phyloP scores from a whole-genome alignment of 441 rosid species.

The Kokia cookei region DNA sequence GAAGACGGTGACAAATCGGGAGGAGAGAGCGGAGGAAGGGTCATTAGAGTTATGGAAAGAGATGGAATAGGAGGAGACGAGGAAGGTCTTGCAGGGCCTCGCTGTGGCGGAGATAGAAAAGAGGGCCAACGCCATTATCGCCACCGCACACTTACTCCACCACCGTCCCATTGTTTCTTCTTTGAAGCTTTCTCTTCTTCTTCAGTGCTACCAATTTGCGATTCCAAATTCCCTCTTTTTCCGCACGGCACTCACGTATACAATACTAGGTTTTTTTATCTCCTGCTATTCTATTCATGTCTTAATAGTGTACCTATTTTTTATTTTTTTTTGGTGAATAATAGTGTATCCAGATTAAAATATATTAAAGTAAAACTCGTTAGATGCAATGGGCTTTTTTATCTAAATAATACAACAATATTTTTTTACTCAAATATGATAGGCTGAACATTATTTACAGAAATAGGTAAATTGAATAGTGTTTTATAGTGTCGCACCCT shows the following conservation, averaged over 20 bases:
- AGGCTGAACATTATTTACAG: too few species aligned
- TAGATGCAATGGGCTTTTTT: too few species aligned
- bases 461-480: too few species aligned
- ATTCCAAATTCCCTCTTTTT: not conserved
- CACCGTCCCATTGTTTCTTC: not conserved
- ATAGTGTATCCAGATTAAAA: too few species aligned
- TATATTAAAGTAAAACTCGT: too few species aligned
- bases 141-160: not conserved
- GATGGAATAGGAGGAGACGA: slow-evolving; percentile 64
- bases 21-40: slow-evolving; percentile 30
- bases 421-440: too few species aligned
- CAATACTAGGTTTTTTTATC: too few species aligned
- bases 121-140: not conserved
- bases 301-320: too few species aligned
- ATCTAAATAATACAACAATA: too few species aligned
- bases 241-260: not conserved
- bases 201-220: not conserved
- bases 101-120: slow-evolving; percentile 40
- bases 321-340: too few species aligned
- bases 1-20: slow-evolving; percentile 60
- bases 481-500: too few species aligned
- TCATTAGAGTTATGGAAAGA: slow-evolving; percentile 43
- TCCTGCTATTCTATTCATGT: too few species aligned
- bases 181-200: not conserved
- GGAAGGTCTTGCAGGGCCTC: slow-evolving; percentile 74